phyloP scores from a whole-genome alignment of 192 early-diverging fungal genomes.

The Lobosporangium transversale region DNA sequence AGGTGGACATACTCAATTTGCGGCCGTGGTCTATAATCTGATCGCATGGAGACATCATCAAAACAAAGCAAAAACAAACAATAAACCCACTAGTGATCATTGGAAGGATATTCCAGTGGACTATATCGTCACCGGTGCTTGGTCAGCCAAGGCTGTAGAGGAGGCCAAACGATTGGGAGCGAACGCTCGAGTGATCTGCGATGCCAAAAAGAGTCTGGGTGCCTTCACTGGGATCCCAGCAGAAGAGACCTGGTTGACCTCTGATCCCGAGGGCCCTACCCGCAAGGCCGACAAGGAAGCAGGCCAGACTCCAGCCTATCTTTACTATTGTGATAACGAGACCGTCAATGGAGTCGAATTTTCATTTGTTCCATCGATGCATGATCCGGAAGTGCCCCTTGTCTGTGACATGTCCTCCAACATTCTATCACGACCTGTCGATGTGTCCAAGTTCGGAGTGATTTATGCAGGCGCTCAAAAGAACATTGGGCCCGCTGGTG shows the following conservation, averaged over 20 bases:
- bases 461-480: slow-evolving; percentile 99
- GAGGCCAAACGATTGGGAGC: slow-evolving; percentile 88
- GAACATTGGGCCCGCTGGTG: slow-evolving; percentile 93
- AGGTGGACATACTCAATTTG: slow-evolving; percentile 93
- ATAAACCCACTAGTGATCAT: slow-evolving; percentile 13
- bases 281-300: slow-evolving; percentile 55
- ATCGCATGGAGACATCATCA: slow-evolving; percentile 64
- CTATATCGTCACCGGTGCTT: slow-evolving; percentile 91
- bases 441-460: slow-evolving; percentile 84
- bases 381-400: slow-evolving; percentile 72
- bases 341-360: slow-evolving; percentile 97
- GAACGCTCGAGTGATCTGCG: slow-evolving; percentile 79
- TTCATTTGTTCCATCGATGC: slow-evolving; percentile 59
- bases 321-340: slow-evolving; percentile 99
- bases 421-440: slow-evolving; percentile 80
- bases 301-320: slow-evolving; percentile 79
- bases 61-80: slow-evolving; percentile 37
- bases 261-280: slow-evolving; percentile 9
- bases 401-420: slow-evolving; percentile 94
- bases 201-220: slow-evolving; percentile 70
- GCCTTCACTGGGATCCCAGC: slow-evolving; percentile 66
- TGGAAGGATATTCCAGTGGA: slow-evolving; percentile 72
- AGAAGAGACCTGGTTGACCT: slow-evolving; percentile 66
- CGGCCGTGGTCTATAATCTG: slow-evolving; percentile 90
- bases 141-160: slow-evolving; percentile 87